phyloP scores from a whole-genome alignment of 2,329 filamentous ascomycete species.

The Piedraia hortae region DNA sequence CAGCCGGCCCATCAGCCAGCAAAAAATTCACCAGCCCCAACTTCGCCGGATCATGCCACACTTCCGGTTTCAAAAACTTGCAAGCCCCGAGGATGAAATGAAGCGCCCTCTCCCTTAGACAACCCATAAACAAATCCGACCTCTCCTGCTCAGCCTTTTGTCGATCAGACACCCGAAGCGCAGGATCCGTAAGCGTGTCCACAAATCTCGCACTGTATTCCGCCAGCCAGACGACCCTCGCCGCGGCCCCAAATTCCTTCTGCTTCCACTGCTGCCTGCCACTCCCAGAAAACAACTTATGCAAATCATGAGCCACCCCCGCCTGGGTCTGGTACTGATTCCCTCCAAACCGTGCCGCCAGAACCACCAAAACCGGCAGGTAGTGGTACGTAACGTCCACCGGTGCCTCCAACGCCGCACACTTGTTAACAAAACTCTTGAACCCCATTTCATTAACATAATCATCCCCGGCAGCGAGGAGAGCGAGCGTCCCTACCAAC shows the following conservation, averaged over 20 bases:
- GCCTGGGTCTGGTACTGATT: constrained; percentile 27
- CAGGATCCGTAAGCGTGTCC: constrained; percentile 4
- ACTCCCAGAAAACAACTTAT: constrained; percentile 36
- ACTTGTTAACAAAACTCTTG: constrained; percentile 34
- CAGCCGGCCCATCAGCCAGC: constrained; percentile 46
- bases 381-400: constrained; percentile 54
- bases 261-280: constrained; percentile 46
- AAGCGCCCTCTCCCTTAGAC: constrained; percentile 61
- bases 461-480: constrained; percentile 38
- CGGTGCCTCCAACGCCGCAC: constrained; percentile 46
- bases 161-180: constrained; percentile 33
- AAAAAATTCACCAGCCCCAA: constrained; percentile 58
- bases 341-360: constrained; percentile 53
- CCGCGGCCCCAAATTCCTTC: constrained; percentile 48
- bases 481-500: constrained; percentile 51
- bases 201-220: constrained; percentile 65
- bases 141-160: constrained; percentile 30
- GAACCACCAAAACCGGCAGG: constrained; percentile 49
- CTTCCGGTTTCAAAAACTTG: constrained; percentile 49
- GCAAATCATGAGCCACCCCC: constrained; percentile 37
- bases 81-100: constrained; percentile 74
- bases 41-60: constrained; percentile 73
- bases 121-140: constrained; percentile 42
- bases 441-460: constrained; percentile 31
- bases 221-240: constrained; percentile 64